Base-by-base conservation (phyloP, 2,329 filamentous ascomycete species). In the Colletotrichum tofieldiae region DNA sequence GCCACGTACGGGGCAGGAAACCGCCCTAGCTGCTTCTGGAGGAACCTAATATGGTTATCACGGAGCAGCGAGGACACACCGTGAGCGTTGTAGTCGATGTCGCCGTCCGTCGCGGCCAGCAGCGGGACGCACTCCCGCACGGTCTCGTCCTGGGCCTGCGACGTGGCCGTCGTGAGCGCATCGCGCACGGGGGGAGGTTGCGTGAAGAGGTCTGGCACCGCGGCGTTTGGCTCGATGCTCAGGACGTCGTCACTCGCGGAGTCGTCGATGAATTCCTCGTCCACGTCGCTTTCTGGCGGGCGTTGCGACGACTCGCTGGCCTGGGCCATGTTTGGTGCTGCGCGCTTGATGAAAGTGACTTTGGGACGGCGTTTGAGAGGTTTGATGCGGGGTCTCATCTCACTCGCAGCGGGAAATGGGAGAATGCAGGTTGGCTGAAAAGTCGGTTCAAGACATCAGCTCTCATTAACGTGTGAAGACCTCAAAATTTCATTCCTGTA, bases 21-120 rank as follows among this genome's bases (percentile, higher is more conserved):
- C 60, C 85, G 86, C 32, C 84, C 85, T 41, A 93, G 82, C 75
- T 85, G 86, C 75, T 85, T 86, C 75, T 87, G 86, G 61, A 95
- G 82, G 79, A 94, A 95, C 43, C 80, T 82, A 71, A 89, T 84
- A 82, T 93, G 91, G 52, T 84, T 85, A 73, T 84, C 84, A 52
- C 93, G 90, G 76, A 92, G 88, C n/a, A 99, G 88, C 68, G 86
- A 87, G 18, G 94, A 93, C 45, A 98, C 84, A 18, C 94, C 95
- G 80, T 92, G 86, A 63, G 83, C 84, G 82, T 97, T 98, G 82
- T 89, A 88, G 23, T 83, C 81, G 26, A 82, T 81, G 32, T 86
- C 84, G 71, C 87, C 84, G 60, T 85, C 85, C 66, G 87, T 84
- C 66, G 85, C 86, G n/a, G 79, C 84, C 83, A 97, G 85, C 75